Conservation (phyloP, 169 alveolate species). For the Eimeria zaria region DNA sequence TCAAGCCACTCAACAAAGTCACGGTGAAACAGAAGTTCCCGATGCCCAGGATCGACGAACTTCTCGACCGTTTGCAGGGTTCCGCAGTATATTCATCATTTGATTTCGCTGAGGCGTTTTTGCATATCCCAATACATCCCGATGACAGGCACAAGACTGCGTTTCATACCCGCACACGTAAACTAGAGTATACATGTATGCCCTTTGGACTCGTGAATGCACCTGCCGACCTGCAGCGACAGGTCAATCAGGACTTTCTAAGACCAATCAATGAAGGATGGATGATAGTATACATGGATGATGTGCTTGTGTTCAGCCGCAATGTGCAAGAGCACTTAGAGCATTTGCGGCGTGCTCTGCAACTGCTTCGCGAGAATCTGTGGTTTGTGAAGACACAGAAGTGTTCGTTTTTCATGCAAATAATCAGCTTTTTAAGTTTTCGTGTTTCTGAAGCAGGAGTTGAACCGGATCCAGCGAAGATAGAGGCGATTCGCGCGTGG, state of each 20-base stretch:
- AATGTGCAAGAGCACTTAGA: too few relatives aligned
- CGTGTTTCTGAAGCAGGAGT: too few relatives aligned
- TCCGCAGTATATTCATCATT: background rate
- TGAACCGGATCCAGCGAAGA: too few relatives aligned
- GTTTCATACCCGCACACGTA: background rate
- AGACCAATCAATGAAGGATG: background rate
- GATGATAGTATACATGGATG: background rate
- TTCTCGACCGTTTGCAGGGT: background rate
- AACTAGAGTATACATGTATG: too few relatives aligned
- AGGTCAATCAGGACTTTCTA: background rate
- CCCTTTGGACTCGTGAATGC: background rate
- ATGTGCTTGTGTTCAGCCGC: background rate
- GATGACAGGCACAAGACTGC: background rate
- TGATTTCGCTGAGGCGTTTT: background rate
- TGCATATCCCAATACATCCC: background rate
- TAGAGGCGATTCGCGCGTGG: too few relatives aligned
- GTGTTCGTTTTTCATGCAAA: too few relatives aligned
- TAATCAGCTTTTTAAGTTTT: too few relatives aligned
- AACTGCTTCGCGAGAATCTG: too few relatives aligned
- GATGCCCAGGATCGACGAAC: background rate
- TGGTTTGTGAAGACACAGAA: too few relatives aligned
- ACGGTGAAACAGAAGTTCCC: too few relatives aligned
- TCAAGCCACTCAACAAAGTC: too few relatives aligned
- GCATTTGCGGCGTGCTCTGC: background rate
- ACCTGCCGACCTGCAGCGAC: background rate